Conservation (phyloP, 2,329 filamentous ascomycete species). For the Ceratocystis cacaofunesta region DNA sequence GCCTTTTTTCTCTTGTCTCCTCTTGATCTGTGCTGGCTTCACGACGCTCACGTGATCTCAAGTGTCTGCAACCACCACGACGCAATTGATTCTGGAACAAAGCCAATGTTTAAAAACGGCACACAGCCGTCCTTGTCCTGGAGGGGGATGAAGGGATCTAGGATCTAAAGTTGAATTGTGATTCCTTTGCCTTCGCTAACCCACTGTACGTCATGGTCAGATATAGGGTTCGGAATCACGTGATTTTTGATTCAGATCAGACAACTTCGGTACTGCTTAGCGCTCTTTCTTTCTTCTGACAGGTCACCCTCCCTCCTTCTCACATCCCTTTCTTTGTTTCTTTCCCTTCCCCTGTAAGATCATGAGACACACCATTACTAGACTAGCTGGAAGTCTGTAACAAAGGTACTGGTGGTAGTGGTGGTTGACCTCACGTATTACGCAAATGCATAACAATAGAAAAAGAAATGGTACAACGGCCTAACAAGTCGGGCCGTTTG, state of each 20-base stretch:
- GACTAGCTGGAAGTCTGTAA: background rate
- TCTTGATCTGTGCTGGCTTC: background rate
- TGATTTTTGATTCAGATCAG: background rate
- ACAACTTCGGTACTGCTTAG: background rate
- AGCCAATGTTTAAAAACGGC: background rate
- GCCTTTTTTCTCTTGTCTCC: background rate
- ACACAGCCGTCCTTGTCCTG: background rate
- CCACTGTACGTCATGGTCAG: background rate
- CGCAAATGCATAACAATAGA: background rate
- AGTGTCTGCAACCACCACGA: background rate
- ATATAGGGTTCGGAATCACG: background rate
- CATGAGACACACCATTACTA: background rate
- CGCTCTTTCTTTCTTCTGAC: background rate
- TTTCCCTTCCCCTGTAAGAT: background rate
- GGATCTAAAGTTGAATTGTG: background rate
- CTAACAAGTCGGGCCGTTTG: background rate
- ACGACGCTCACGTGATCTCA: background rate
- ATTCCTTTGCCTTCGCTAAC: background rate
- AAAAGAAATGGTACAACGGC: background rate
- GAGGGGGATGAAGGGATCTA: background rate
- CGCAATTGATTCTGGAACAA: background rate
- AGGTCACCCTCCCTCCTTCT: background rate
- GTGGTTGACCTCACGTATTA: background rate
- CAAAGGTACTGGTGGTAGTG: background rate
- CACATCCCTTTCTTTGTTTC: background rate